phyloP scores from a whole-genome alignment of 2,329 filamentous ascomycete species.

The Fusarium agapanthi region DNA sequence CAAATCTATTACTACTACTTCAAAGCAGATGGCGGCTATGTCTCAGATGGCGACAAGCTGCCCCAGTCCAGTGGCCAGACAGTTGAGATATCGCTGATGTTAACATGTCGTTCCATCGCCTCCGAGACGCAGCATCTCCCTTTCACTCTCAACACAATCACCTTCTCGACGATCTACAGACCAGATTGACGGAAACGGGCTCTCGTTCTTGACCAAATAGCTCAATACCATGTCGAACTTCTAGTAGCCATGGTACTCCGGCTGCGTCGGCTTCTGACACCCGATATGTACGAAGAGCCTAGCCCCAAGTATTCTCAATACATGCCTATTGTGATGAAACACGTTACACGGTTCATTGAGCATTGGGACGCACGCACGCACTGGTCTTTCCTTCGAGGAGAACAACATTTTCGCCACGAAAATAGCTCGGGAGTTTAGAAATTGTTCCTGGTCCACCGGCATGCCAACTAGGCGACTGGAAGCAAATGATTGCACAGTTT shows the following conservation, averaged over 20 bases:
- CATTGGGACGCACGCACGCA: too few species aligned
- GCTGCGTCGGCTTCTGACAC: neutral
- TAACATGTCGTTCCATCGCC: neutral
- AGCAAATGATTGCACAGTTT: too few species aligned
- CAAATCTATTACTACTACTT: neutral
- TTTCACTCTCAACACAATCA: neutral
- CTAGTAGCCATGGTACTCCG: accelerated
- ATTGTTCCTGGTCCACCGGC: too few species aligned
- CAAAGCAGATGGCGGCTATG: neutral
- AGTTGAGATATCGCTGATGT: neutral
- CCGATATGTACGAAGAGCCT: neutral
- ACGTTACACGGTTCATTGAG: too few species aligned
- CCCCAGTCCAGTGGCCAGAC: neutral
- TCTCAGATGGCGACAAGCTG: neutral
- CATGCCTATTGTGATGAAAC: neutral
- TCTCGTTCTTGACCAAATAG: accelerated
- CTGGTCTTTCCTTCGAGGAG: too few species aligned
- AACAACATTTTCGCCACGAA: too few species aligned
- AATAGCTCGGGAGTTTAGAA: too few species aligned
- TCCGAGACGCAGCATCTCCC: neutral
- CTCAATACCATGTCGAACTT: accelerated
- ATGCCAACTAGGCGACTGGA: too few species aligned
- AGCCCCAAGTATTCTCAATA: neutral
- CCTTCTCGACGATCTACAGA: neutral
- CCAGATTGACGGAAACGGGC: neutral